A percentile compares a stretch with the other conserved stretches of the same genome.
These are phyloP conservation scores for Ceratocystis cubensis DNA, from an alignment of 2,329 filamentous ascomycete species.

Conservation along the genomic window DNA sequence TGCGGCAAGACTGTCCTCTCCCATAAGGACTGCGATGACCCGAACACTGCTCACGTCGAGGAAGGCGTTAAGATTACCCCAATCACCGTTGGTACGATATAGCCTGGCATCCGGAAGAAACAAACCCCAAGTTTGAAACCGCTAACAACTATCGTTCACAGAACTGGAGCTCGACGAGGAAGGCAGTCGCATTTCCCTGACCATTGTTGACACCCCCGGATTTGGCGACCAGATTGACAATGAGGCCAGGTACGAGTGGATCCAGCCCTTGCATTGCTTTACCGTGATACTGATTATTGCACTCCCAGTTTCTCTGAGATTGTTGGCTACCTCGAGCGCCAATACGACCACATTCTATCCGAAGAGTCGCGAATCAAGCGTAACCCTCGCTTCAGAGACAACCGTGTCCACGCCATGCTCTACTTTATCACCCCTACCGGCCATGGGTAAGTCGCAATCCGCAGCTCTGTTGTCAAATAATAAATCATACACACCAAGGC, in stretches of 20 bases:
- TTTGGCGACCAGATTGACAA: conserved; percentile 99
- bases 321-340: conserved; percentile 93
- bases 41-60: conserved; percentile 76
- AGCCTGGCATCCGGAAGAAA: not conserved
- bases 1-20: conserved; percentile 86
- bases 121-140: not conserved
- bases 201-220: conserved; percentile 94
- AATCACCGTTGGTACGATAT: conserved; percentile 72
- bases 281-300: not conserved
- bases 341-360: conserved; percentile 98
- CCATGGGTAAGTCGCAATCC: conserved; percentile 53
- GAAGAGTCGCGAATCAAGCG: conserved; percentile 99
- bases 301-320: conserved; percentile 78
- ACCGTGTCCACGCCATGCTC: conserved; percentile 92
- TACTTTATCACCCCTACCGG: conserved; percentile 99
- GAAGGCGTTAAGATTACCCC: conserved; percentile 98
- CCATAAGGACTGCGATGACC: conserved; percentile 88
- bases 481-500: not conserved
- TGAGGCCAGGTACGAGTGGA: conserved; percentile 64
- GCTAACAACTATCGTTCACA: conserved; percentile 29
- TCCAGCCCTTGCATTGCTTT: not conserved
- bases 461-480: not conserved
- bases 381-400: conserved; percentile 98
- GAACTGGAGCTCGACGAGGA: conserved; percentile 96
- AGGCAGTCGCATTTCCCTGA: conserved; percentile 93